Evolutionary conservation across 352 stramenopile genomes (phyloP).

Genomic region (Globisporangium alternatum): DNA sequence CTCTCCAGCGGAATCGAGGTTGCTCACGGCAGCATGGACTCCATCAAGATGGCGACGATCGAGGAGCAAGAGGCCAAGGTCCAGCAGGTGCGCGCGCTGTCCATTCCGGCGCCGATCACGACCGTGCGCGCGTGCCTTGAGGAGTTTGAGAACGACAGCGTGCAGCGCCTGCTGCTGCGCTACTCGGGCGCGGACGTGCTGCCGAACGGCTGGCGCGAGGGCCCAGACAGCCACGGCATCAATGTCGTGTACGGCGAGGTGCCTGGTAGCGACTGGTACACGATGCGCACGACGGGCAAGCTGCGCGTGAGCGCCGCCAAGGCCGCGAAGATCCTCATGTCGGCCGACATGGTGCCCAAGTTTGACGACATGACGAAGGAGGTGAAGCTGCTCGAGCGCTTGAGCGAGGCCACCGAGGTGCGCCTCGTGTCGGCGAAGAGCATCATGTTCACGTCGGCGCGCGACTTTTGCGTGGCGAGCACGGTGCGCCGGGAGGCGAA

Average conservation of each 20-base stretch:
- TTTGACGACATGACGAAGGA: conserved; percentile 84
- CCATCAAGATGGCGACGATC: conserved; percentile 35
- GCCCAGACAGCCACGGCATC: conserved; percentile 64
- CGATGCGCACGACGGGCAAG: conserved; percentile 66
- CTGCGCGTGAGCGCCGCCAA: conserved; percentile 53
- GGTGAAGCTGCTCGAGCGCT: conserved; percentile 54
- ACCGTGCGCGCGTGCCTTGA: conserved; percentile 44
- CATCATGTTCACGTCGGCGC: conserved; percentile 73
- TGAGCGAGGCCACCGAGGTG: conserved; percentile 61
- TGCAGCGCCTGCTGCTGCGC: conserved; percentile 52
- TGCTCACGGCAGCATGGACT: conserved; percentile 30
- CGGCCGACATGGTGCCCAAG: conserved; percentile 60
- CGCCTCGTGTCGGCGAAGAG: conserved; percentile 58
- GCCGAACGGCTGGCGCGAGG: conserved; percentile 60
- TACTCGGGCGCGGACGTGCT: conserved; percentile 59
- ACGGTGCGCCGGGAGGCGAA: conserved; percentile 44
- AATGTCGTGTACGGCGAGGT: conserved; percentile 72
- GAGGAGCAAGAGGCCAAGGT: conserved; percentile 35
- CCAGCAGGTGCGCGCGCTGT: conserved; percentile 29
- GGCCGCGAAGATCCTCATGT: conserved; percentile 46
- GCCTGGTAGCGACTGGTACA: conserved; percentile 60
- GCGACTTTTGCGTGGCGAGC: conserved; percentile 71
- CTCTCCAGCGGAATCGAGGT: conserved; percentile 53
- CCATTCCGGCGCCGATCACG: conserved; percentile 49
- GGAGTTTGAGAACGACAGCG: conserved; percentile 55